Base-by-base conservation (phyloP, 495 filamentous ascomycete genomes). In the Penicillium dipodomyicola region DNA sequence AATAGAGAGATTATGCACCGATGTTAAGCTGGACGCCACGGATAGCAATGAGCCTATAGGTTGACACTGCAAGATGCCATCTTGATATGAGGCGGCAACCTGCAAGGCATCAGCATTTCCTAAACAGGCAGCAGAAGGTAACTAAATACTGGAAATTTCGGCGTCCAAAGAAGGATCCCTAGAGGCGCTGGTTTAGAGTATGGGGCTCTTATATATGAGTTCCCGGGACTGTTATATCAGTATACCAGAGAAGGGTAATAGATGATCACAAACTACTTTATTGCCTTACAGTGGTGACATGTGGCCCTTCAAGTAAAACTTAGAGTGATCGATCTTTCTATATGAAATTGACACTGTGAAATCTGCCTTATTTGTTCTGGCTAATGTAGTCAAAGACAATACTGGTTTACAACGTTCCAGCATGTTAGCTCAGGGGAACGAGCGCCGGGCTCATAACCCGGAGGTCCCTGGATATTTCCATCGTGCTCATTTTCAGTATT, bases 391-490 rank as follows among this genome's bases (percentile, higher is more conserved):
- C 35, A 39, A 39, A 39, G 0, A 17, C 0, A 1, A 39, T 1
- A 1, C 3, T 3, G 3, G 0, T 17, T 6, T n/a, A 9, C 15
- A 39, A 39, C 35, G n/a, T 39, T n/a, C 35, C n/a, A 39, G 35
- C 35, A 39, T 39, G 35, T 39, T 39, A 39, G 35, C 44, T 46
- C 44, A 46, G 44, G 44, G 44, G 44, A 46, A 46, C 22, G 44
- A 46, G 44, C 44, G 44, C 44, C 44, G 43, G 43, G 43, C 43
- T 45, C 43, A 45, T 45, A 45, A 45, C 43, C 43, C 43, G 43
- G 43, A 45, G n/a, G n/a, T n/a, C n/a, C n/a, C n/a, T n/a, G n/a
- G n/a, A n/a, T n/a, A n/a, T n/a, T n/a, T 12, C 30, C 9, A 33
- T 33, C 10, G 9, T 33, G 11, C 0, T 11, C 10, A 33, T 33